phyloP scores from a whole-genome alignment of 1,284 basidiomycete species.

The Porogramme epimiltina region DNA sequence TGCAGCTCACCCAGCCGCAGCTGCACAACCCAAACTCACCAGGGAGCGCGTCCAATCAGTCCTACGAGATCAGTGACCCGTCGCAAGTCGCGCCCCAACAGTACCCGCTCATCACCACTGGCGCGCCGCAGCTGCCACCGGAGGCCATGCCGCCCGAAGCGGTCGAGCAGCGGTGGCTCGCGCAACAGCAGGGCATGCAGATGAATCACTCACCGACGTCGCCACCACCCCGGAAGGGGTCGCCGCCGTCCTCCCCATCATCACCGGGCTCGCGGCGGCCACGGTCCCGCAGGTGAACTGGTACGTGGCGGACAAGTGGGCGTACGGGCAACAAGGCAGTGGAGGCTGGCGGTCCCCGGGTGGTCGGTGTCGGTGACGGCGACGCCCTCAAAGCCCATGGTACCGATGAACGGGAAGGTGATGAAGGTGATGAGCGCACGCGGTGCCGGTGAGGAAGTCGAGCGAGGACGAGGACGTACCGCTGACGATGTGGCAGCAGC shows the following conservation, averaged over 20 bases:
- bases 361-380: conserved; percentile 72
- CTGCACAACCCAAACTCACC: conserved; percentile 15
- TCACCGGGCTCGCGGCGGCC: conserved; percentile 30
- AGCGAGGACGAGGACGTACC: conserved; percentile 78
- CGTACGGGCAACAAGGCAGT: conserved; percentile 31
- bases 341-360: conserved; percentile 38
- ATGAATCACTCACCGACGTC: conserved; percentile 32
- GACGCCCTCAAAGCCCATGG: conserved; percentile 40
- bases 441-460: conserved; percentile 43
- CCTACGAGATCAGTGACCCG: conserved; percentile 36
- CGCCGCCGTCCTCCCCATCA: conserved; percentile 20
- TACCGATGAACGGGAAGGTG: conserved; percentile 52
- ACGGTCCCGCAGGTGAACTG: conserved; percentile 42
- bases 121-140: conserved; percentile 47
- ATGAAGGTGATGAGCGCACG: conserved; percentile 70
- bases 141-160: conserved; percentile 59
- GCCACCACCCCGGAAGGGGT: conserved; percentile 40
- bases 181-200: conserved; percentile 9
- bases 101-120: conserved; percentile 25
- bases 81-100: conserved; percentile 33
- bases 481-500: conserved; percentile 73
- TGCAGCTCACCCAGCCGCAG: conserved; percentile 37
- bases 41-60: conserved; percentile 31
- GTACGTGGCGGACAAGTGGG: conserved; percentile 38
- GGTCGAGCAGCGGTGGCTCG: conserved; percentile 35